phyloP scores from a whole-genome alignment of 495 filamentous ascomycete genomes.

The Letharia lupina region DNA sequence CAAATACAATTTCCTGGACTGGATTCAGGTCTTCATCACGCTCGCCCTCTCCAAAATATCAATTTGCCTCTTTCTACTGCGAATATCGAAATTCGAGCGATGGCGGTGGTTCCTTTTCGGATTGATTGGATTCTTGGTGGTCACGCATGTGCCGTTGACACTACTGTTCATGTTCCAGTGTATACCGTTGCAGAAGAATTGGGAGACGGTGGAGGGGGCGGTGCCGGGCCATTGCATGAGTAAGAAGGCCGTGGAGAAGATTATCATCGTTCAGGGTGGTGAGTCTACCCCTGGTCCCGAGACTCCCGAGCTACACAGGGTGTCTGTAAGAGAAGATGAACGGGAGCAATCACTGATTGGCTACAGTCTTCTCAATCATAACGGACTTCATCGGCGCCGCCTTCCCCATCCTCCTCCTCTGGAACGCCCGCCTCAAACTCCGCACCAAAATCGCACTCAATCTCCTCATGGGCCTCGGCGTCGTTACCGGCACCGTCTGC shows the following conservation, averaged over 20 bases:
- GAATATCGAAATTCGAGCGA: slow-evolving; percentile 32
- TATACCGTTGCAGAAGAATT: slow-evolving; percentile 30
- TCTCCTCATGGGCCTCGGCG: slow-evolving; percentile 34
- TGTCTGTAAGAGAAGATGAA: background rate
- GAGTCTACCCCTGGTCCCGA: background rate
- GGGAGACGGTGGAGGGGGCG: slow-evolving; percentile 17
- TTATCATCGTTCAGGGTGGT: slow-evolving; percentile 25
- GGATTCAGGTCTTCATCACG: slow-evolving; percentile 26
- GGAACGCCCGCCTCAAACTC: slow-evolving; percentile 37
- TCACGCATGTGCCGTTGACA: slow-evolving; percentile 31
- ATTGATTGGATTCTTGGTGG: slow-evolving; percentile 30
- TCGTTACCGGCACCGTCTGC: slow-evolving; percentile 33
- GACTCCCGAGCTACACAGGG: background rate
- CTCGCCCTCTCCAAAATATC: slow-evolving; percentile 44
- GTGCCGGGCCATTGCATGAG: slow-evolving; percentile 19
- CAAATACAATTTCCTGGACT: slow-evolving; percentile 25
- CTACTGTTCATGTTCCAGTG: slow-evolving; percentile 32
- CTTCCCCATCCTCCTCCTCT: slow-evolving; percentile 38
- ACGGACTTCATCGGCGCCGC: slow-evolving; percentile 37
- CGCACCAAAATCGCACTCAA: slow-evolving; percentile 37
- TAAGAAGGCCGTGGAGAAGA: slow-evolving; percentile 13
- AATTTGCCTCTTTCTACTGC: slow-evolving; percentile 41
- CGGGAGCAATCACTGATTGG: background rate
- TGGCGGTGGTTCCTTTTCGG: slow-evolving; percentile 31
- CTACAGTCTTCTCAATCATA: slow-evolving; percentile 33